Evolutionary conservation across 257 asterid species (phyloP).

Genomic region (Solanum neorickii): DNA sequence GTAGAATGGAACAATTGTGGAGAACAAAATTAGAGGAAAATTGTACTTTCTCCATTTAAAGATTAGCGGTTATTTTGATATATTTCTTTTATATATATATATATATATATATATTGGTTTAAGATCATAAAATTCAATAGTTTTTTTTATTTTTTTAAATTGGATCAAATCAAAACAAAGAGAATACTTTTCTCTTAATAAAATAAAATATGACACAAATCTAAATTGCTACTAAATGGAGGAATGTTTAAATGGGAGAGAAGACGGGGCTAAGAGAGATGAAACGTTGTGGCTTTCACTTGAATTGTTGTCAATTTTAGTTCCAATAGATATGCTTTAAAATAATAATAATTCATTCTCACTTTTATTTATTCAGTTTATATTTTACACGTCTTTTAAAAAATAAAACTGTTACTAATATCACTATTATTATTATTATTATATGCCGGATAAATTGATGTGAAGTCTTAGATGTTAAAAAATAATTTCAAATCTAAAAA

Average conservation of each 20-base stretch:
- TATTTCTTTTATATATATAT: too few relatives aligned
- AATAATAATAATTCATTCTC: too few relatives aligned
- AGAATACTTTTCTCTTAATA: neutral
- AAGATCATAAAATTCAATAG: neutral
- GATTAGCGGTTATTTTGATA: neutral
- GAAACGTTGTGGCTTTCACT: neutral
- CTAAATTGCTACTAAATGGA: neutral
- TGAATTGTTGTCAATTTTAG: neutral
- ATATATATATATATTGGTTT: too few relatives aligned
- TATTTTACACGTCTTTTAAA: fast-evolving
- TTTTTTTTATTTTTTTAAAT: too few relatives aligned
- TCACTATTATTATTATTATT: neutral
- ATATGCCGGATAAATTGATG: neutral
- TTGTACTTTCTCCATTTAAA: neutral
- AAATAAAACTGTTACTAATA: too few relatives aligned
- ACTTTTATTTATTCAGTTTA: neutral
- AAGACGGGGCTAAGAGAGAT: neutral
- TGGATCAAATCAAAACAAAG: too few relatives aligned
- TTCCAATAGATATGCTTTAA: too few relatives aligned
- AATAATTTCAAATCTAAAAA: neutral
- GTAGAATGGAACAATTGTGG: neutral
- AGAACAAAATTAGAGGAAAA: neutral
- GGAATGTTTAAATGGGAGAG: neutral
- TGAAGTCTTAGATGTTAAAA: neutral
- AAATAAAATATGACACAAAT: neutral